Conservation (phyloP, 257 asterid species). For the Cinchona pubescens region DNA sequence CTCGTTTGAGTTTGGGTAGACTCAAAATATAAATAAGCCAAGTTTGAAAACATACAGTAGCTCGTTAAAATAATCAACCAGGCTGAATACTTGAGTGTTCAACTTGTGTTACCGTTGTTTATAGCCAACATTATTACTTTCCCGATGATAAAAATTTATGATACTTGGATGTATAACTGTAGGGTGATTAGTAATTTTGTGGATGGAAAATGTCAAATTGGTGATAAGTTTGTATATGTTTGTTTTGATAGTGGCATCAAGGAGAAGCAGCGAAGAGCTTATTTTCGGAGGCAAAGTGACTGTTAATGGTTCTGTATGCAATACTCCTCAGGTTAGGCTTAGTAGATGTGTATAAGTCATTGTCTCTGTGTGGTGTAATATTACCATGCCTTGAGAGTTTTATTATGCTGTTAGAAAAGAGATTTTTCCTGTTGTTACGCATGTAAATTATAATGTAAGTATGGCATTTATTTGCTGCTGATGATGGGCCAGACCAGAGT, state of each 20-base stretch:
- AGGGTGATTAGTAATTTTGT: not conserved
- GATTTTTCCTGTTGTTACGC: not conserved
- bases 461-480: slow-evolving; percentile 16
- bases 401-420: not conserved
- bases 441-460: not conserved
- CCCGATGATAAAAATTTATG: not conserved
- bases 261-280: slow-evolving; percentile 95
- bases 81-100: no score
- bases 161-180: not conserved
- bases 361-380: not conserved
- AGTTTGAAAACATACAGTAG: no score
- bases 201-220: not conserved
- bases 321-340: slow-evolving; percentile 74
- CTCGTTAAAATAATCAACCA: no score
- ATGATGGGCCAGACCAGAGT: slow-evolving; percentile 74
- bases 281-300: slow-evolving; percentile 88
- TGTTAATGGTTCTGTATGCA: slow-evolving; percentile 91
- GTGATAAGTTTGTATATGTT: slow-evolving; percentile 7
- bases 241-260: slow-evolving; percentile 73
- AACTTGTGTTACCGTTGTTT: no score
- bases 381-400: not conserved
- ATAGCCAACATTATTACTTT: no score
- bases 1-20: no score
- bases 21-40: no score
- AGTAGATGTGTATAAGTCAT: not conserved